phyloP scores from a whole-genome alignment of 495 filamentous ascomycete species.

The Trypethelium eluteriae region DNA sequence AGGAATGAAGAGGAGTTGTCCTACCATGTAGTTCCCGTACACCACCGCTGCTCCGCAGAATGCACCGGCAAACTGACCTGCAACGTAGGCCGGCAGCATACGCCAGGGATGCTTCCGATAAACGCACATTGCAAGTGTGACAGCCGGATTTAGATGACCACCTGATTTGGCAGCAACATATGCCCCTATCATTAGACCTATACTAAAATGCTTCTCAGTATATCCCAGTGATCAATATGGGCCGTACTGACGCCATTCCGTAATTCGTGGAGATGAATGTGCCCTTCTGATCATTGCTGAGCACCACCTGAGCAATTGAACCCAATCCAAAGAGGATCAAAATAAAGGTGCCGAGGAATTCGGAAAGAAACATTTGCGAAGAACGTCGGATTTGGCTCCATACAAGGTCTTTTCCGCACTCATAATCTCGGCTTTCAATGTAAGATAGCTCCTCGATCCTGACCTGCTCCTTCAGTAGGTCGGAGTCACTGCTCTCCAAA shows the following conservation, averaged over 20 bases:
- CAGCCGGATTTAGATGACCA: constrained; percentile 57
- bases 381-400: background rate
- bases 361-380: background rate
- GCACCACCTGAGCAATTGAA: constrained; percentile 24
- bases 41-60: constrained; percentile 31
- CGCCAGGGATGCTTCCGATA: constrained; percentile 56
- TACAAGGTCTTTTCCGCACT: background rate
- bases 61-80: constrained; percentile 31
- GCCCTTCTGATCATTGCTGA: constrained; percentile 17
- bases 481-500: background rate
- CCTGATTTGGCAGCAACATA: constrained; percentile 54
- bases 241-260: constrained; percentile 19
- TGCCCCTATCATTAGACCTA: constrained; percentile 58
- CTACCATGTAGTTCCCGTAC: constrained; percentile 32
- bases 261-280: constrained; percentile 25
- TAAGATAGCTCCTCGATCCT: background rate
- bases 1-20: background rate
- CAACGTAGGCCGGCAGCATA: constrained; percentile 31
- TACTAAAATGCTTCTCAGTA: constrained; percentile 15
- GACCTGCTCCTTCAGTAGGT: constrained; percentile 2
- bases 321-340: constrained; percentile 24
- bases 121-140: constrained; percentile 56
- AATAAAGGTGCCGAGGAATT: constrained; percentile 2
- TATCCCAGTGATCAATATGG: background rate
- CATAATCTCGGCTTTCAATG: background rate